phyloP scores from a whole-genome alignment of 257 asterid genomes.

The Solanum pimpinellifolium region DNA sequence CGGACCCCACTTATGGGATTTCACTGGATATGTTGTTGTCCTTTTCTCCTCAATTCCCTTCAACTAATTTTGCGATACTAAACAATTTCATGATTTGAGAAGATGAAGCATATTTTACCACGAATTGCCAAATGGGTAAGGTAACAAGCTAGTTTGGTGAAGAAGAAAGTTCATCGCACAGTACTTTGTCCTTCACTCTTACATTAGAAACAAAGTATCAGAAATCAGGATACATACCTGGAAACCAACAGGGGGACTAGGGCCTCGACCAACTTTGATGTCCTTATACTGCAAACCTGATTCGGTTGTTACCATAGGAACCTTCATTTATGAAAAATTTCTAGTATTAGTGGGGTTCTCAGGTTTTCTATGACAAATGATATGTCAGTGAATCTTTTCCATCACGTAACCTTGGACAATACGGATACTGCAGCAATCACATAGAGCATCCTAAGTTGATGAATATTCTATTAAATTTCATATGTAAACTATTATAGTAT shows the following conservation, averaged over 20 bases:
- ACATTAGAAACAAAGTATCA: neutral
- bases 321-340: constrained; percentile 26
- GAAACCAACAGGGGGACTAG: constrained; percentile 93
- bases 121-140: neutral
- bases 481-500: neutral
- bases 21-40: neutral
- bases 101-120: neutral
- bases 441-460: neutral
- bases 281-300: constrained; percentile 97
- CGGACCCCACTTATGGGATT: too few species aligned
- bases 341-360: neutral
- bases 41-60: neutral
- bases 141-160: neutral
- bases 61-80: neutral
- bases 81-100: neutral
- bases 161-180: neutral
- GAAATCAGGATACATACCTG: constrained; percentile 40
- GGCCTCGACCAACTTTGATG: constrained; percentile 77
- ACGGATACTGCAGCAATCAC: neutral
- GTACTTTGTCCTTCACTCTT: neutral
- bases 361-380: neutral
- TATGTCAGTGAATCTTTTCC: neutral
- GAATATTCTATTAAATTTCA: neutral
- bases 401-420: neutral
- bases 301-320: constrained; percentile 74